Conservation (phyloP, 495 filamentous ascomycete genomes). For the Chaetomium fimeti region DNA sequence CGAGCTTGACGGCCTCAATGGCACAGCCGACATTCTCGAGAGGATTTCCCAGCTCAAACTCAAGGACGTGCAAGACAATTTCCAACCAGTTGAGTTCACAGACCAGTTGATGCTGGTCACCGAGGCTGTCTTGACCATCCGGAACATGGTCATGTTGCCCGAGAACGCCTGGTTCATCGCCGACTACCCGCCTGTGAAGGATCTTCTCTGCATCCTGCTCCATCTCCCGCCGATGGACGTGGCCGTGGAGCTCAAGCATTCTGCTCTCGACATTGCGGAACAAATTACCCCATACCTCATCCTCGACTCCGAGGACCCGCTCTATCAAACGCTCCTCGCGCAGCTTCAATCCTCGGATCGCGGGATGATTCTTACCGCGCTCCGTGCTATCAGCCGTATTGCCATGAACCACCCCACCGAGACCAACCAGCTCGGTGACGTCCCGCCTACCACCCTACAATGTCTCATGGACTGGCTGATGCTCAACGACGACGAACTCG, state of each 20-base stretch:
- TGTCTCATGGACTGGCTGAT: conserved; percentile 76
- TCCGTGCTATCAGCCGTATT: conserved; percentile 83
- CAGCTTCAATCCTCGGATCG: conserved; percentile 75
- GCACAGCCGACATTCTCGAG: conserved; percentile 71
- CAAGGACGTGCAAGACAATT: conserved; percentile 61
- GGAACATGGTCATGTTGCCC: conserved; percentile 87
- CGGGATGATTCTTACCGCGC: conserved; percentile 77
- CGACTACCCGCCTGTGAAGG: conserved; percentile 66
- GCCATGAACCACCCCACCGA: conserved; percentile 73
- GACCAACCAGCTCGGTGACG: conserved; percentile 69
- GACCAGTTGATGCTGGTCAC: conserved; percentile 71
- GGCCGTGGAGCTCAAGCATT: conserved; percentile 83
- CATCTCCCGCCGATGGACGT: conserved; percentile 72
- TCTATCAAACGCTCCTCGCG: conserved; percentile 71
- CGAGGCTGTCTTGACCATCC: conserved; percentile 81
- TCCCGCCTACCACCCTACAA: conserved; percentile 63
- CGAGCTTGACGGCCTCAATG: conserved; percentile 71
- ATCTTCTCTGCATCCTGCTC: conserved; percentile 76
- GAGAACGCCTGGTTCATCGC: conserved; percentile 86
- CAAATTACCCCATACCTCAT: conserved; percentile 77
- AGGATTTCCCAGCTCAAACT: conserved; percentile 56
- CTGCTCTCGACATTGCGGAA: conserved; percentile 89
- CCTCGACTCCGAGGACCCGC: conserved; percentile 66
- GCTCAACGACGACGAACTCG: conserved; percentile 87
- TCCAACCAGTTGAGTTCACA: conserved; percentile 71